Conservation (phyloP, 169 alveolate genomes). For the Theileria sp. region DNA sequence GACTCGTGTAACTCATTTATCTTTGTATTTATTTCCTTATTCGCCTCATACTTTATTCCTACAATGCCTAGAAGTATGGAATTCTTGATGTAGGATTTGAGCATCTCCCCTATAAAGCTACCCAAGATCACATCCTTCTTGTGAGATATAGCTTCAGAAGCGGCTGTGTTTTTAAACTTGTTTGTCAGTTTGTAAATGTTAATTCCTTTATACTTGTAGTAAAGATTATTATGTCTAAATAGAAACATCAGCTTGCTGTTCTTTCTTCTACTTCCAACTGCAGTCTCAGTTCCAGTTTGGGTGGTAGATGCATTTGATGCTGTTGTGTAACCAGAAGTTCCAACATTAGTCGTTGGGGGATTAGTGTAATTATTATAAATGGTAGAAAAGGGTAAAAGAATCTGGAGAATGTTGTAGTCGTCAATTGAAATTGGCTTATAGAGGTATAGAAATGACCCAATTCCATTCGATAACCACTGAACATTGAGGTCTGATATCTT, state of each 20-base stretch:
- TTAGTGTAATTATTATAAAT: slow-evolving; percentile 28
- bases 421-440: slow-evolving; percentile 60
- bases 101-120: slow-evolving; percentile 59
- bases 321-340: slow-evolving; percentile 7
- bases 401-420: slow-evolving; percentile 59
- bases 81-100: slow-evolving; percentile 48
- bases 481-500: slow-evolving; percentile 56
- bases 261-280: slow-evolving; percentile 27
- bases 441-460: slow-evolving; percentile 52
- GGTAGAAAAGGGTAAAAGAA: slow-evolving; percentile 42
- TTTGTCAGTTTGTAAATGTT: slow-evolving; percentile 17
- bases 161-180: slow-evolving; percentile 19
- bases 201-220: neutral
- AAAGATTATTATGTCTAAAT: neutral
- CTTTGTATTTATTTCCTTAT: slow-evolving; percentile 58
- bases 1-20: slow-evolving; percentile 69
- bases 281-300: neutral
- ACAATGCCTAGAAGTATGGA: slow-evolving; percentile 50
- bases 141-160: slow-evolving; percentile 28
- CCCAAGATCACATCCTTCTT: slow-evolving; percentile 25
- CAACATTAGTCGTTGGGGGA: neutral
- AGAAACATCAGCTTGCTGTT: slow-evolving; percentile 1
- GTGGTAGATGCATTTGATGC: neutral
- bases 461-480: slow-evolving; percentile 68
- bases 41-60: slow-evolving; percentile 44